Percentiles rank a stretch among this genome's conserved stretches.
Conservation (phyloP, 768 basidiomycete species). For the Suillus clintonianus region DNA sequence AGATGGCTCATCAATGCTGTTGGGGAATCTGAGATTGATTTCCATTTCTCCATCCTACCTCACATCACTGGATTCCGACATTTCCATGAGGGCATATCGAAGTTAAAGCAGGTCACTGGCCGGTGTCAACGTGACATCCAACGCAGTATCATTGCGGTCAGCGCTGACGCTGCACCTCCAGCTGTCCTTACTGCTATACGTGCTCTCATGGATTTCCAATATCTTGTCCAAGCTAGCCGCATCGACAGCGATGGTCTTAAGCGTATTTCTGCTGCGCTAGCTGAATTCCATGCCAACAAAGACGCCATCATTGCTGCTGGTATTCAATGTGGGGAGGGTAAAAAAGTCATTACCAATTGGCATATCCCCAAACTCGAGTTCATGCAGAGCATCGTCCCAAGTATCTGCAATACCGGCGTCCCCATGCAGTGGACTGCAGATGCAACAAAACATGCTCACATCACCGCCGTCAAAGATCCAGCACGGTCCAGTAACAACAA, state of each 20-base stretch:
- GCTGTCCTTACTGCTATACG: conserved; percentile 33
- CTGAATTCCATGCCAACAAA: conserved; percentile 34
- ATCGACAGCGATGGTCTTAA: conserved; percentile 14
- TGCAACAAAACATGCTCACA: conserved; percentile 35
- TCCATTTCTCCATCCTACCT: no score
- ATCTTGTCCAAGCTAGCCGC: conserved; percentile 30
- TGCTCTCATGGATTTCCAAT: conserved; percentile 39
- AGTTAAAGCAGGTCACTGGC: no score
- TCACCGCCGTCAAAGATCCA: conserved; percentile 32
- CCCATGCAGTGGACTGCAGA: conserved; percentile 38
- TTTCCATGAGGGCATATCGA: no score
- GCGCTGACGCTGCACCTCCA: conserved; percentile 31
- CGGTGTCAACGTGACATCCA: no score
- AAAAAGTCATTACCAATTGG: conserved; percentile 30
- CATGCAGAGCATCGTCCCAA: conserved; percentile 9
- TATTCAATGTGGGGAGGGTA: conserved; percentile 19
- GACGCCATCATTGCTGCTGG: conserved; percentile 29
- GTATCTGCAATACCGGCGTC: conserved; percentile 28
- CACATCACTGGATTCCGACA: no score
- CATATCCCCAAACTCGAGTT: conserved; percentile 44
- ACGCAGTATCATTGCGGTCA: no score
- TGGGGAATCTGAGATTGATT: no score
- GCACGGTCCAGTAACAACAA: background rate
- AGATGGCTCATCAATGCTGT: no score
- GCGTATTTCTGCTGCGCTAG: background rate